A percentile compares a stretch with the other conserved stretches of the same genome.
phyloP scores from a whole-genome alignment of 2,329 filamentous ascomycete species.

The Stemphylium beticola region DNA sequence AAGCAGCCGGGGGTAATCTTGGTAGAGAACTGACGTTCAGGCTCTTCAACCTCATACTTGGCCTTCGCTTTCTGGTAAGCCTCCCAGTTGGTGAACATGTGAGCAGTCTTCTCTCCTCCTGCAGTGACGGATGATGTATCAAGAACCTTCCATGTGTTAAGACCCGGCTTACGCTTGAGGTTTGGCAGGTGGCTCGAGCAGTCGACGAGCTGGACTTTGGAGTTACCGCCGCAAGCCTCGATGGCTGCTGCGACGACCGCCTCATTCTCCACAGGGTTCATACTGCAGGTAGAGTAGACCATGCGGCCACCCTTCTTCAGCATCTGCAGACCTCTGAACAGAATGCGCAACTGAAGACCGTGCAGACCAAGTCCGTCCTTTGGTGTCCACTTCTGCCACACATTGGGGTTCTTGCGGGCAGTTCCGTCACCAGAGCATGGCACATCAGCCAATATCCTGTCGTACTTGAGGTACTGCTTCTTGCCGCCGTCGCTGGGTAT shows the following conservation, averaged over 20 bases:
- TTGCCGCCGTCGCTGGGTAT: conserved; percentile 67
- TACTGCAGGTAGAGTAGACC: conserved; percentile 97
- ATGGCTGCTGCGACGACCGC: conserved; percentile 88
- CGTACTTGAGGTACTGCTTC: conserved; percentile 88
- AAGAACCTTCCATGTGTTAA: conserved; percentile 88
- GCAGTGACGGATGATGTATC: conserved; percentile 38
- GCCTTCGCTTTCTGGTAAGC: conserved; percentile 76
- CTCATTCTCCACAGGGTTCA: conserved; percentile 98
- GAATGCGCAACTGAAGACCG: conserved; percentile 83
- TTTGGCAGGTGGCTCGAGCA: conserved; percentile 78
- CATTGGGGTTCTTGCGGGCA: conserved; percentile 85
- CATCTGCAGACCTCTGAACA: conserved; percentile 92
- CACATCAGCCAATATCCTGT: conserved; percentile 94
- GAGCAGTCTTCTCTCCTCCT: conserved; percentile 71
- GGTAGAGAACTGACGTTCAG: conserved; percentile 60
- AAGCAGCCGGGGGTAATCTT: conserved; percentile 83
- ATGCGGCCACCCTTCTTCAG: conserved; percentile 93
- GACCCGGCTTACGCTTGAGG: conserved; percentile 76
- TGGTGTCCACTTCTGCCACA: conserved; percentile 96
- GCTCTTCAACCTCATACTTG: conserved; percentile 62
- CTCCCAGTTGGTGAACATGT: conserved; percentile 80
- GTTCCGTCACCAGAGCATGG: conserved; percentile 97
- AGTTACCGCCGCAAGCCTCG: conserved; percentile 81
- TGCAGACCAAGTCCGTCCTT: conserved; percentile 87
- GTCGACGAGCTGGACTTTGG: conserved; percentile 84